Percentiles rank a stretch among this genome's conserved stretches.
Conservation (phyloP, 225 moss, liverwort and hornwort species). For the Neckera pumila region DNA sequence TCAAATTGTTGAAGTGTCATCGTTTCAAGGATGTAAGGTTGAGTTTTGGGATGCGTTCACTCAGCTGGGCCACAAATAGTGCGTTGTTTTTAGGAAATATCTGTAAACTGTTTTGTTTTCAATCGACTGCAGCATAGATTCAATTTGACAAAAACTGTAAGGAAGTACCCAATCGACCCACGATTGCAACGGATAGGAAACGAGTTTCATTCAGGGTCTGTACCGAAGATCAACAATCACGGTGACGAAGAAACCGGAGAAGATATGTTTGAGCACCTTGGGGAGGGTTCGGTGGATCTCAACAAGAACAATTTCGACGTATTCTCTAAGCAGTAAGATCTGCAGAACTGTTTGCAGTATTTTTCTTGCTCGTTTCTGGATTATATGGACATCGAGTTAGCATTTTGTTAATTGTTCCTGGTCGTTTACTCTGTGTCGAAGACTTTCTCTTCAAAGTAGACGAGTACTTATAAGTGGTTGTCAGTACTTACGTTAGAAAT, state of each 20-base stretch:
- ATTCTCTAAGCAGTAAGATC: constrained; percentile 52
- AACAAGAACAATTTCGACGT: constrained; percentile 40
- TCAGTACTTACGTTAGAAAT: neutral
- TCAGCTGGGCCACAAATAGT: neutral
- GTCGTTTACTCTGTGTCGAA: neutral
- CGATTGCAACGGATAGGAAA: constrained; percentile 52
- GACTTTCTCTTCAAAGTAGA: neutral
- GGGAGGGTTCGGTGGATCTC: constrained; percentile 55
- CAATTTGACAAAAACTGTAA: constrained; percentile 72
- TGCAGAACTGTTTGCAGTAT: neutral
- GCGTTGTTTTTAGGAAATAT: neutral
- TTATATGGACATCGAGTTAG: neutral
- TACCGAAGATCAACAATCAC: constrained; percentile 52
- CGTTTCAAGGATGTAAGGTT: neutral
- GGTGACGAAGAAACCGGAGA: constrained; percentile 47
- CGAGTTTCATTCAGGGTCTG: constrained; percentile 48
- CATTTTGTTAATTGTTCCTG: neutral
- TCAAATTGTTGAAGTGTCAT: neutral
- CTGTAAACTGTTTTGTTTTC: neutral
- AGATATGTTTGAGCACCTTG: constrained; percentile 48
- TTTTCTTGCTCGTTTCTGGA: neutral
- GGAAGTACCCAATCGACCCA: constrained; percentile 65
- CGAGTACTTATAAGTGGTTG: neutral
- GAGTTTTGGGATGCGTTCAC: neutral
- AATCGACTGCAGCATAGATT: constrained; percentile 62